A percentile compares a stretch with the other conserved stretches of the same genome.
Conservation (phyloP, 306 rosid species). For the Acacia confusa region DNA sequence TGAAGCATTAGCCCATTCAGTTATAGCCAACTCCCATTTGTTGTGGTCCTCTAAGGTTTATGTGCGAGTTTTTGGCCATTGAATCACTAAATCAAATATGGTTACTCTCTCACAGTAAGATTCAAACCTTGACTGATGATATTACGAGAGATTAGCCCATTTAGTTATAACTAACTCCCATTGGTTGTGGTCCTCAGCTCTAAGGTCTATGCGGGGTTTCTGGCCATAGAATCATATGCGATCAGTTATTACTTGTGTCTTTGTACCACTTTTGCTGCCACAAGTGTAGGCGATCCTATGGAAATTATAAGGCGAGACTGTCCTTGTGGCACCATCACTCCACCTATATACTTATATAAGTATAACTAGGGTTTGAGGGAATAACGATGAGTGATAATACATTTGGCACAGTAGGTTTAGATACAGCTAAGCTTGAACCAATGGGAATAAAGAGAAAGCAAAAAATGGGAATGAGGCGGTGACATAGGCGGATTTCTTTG, state of each 20-base stretch:
- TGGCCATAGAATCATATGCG: background rate
- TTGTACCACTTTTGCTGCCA: background rate
- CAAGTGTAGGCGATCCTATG: conserved; percentile 1
- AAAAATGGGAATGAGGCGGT: conserved; percentile 8
- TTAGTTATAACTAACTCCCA: too few relatives aligned
- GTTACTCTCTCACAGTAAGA: too few relatives aligned
- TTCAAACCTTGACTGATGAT: too few relatives aligned
- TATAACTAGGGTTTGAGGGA: conserved; percentile 51
- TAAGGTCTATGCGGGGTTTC: background rate
- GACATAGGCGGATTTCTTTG: background rate
- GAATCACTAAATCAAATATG: too few relatives aligned
- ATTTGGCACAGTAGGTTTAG: conserved; percentile 37
- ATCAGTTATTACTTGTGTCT: background rate
- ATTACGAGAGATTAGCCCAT: too few relatives aligned
- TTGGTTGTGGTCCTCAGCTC: background rate
- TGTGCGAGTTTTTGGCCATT: background rate
- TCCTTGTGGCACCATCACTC: conserved; percentile 17
- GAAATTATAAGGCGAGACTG: conserved; percentile 23
- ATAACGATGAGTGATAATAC: conserved; percentile 18
- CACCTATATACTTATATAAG: background rate
- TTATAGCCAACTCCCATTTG: too few relatives aligned
- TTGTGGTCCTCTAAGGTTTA: background rate
- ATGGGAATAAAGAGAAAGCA: conserved; percentile 34
- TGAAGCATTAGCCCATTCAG: too few relatives aligned
- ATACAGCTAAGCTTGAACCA: conserved; percentile 64